These are phyloP conservation scores for Aquanectria penicillioides DNA, from an alignment of 2,329 filamentous ascomycete genomes.

Conservation along the genomic window DNA sequence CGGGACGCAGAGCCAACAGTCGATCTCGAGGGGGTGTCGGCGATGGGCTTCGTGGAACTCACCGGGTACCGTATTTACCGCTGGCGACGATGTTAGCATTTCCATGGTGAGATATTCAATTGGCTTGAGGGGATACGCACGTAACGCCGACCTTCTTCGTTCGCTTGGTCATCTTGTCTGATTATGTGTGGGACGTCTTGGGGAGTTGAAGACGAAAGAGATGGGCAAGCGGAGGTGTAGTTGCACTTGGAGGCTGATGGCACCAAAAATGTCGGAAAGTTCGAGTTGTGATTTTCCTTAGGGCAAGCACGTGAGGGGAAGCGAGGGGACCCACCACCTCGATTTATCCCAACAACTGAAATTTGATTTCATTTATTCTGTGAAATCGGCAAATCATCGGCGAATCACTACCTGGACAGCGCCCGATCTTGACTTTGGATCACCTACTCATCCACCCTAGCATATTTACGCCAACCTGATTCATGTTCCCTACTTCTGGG, in stretches of 20 bases:
- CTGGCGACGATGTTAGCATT: slow-evolving; percentile 47
- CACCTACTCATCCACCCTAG: neutral
- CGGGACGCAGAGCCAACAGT: slow-evolving; percentile 15
- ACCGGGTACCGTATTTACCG: slow-evolving; percentile 97
- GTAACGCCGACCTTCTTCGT: slow-evolving; percentile 98
- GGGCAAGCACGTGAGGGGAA: slow-evolving; percentile 53
- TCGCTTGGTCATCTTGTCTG: slow-evolving; percentile 89
- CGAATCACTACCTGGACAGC: slow-evolving; percentile 51
- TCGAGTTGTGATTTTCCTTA: slow-evolving; percentile 54
- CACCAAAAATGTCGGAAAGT: slow-evolving; percentile 47
- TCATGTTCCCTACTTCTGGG: neutral
- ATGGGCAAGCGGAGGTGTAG: slow-evolving; percentile 45
- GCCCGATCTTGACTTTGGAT: neutral
- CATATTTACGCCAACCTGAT: neutral
- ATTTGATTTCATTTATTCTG: too few species aligned
- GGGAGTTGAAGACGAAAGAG: slow-evolving; percentile 46
- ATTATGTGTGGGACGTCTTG: slow-evolving; percentile 49
- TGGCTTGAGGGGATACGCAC: slow-evolving; percentile 46
- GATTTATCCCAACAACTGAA: slow-evolving; percentile 7
- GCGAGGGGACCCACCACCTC: slow-evolving; percentile 39
- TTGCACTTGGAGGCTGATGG: slow-evolving; percentile 44
- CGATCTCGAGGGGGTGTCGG: slow-evolving; percentile 33
- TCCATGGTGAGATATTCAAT: slow-evolving; percentile 11
- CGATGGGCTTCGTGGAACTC: slow-evolving; percentile 54
- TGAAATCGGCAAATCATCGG: slow-evolving; percentile 69